Conservation (phyloP, 345 rosid species). For the Gossypium arboreum region DNA sequence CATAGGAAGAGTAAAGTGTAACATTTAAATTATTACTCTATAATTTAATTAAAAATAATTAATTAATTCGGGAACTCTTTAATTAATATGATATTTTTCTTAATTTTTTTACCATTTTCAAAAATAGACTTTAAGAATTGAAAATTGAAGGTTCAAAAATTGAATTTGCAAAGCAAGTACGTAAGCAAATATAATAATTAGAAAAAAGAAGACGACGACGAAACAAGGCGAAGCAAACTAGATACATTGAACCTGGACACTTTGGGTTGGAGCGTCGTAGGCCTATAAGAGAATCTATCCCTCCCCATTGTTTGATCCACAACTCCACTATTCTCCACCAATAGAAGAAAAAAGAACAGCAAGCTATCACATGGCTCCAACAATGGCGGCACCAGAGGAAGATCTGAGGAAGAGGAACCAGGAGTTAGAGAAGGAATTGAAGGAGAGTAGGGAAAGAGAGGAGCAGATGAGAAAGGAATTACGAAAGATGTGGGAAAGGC, state of each 20-base stretch:
- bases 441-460: conserved; percentile 13
- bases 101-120: too few species aligned
- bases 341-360: not conserved
- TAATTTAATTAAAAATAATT: too few species aligned
- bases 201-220: not conserved
- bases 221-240: not conserved
- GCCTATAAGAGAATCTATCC: conserved; percentile 1
- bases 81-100: too few species aligned
- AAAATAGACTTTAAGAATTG: too few species aligned
- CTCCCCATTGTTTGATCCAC: not conserved
- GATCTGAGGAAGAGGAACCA: conserved; percentile 15
- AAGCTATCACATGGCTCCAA: not conserved
- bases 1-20: too few species aligned
- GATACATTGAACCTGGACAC: conserved; percentile 19
- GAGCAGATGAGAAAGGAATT: conserved; percentile 6
- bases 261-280: not conserved
- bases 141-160: not conserved
- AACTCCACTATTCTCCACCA: not conserved
- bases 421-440: conserved; percentile 9
- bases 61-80: too few species aligned
- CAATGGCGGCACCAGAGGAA: not conserved
- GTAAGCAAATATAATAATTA: not conserved
- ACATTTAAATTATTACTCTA: too few species aligned
- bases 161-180: not conserved
- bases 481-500: conserved; percentile 25